These are phyloP conservation scores for Juncus inflexus DNA, from an alignment of 176 grass and related monocot genomes.

Conservation along the genomic window DNA sequence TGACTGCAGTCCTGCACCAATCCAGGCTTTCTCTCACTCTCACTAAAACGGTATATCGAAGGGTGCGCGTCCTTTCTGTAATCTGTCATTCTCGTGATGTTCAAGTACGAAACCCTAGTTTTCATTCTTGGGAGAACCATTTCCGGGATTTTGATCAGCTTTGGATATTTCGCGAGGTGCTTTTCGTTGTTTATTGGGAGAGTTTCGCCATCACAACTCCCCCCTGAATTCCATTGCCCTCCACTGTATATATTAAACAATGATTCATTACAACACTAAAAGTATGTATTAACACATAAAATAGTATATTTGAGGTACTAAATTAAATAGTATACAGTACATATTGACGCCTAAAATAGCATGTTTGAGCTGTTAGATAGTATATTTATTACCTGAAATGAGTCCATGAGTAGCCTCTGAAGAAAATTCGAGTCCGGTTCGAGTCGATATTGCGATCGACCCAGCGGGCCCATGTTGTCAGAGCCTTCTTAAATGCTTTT, in stretches of 20 bases:
- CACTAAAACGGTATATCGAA: conserved; percentile 44
- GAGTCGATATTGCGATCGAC: conserved; percentile 76
- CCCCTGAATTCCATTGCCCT: conserved; percentile 97
- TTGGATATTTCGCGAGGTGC: conserved; percentile 67
- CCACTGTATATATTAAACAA: conserved; percentile 49
- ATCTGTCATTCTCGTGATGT: conserved; percentile 87
- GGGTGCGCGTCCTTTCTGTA: conserved; percentile 93
- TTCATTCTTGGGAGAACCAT: conserved; percentile 73
- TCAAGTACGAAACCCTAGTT: conserved; percentile 72
- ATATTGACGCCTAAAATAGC: not conserved
- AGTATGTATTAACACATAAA: not conserved
- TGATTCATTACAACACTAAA: not conserved
- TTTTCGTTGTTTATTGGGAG: conserved; percentile 66
- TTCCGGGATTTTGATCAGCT: conserved; percentile 55
- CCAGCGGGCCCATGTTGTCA: conserved; percentile 87
- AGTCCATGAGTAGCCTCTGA: conserved; percentile 88
- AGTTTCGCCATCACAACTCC: conserved; percentile 73
- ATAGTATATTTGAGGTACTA: not conserved
- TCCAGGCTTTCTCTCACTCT: conserved; percentile 7
- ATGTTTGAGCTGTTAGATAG: too few species aligned
- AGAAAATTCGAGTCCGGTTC: conserved; percentile 57
- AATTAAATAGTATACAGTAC: not conserved
- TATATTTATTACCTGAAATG: conserved; percentile 58
- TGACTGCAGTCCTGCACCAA: conserved; percentile 25
- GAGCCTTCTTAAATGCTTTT: conserved; percentile 80